Base-by-base conservation (phyloP, 1,284 basidiomycete species). In the Chalciporus piperatoides region DNA sequence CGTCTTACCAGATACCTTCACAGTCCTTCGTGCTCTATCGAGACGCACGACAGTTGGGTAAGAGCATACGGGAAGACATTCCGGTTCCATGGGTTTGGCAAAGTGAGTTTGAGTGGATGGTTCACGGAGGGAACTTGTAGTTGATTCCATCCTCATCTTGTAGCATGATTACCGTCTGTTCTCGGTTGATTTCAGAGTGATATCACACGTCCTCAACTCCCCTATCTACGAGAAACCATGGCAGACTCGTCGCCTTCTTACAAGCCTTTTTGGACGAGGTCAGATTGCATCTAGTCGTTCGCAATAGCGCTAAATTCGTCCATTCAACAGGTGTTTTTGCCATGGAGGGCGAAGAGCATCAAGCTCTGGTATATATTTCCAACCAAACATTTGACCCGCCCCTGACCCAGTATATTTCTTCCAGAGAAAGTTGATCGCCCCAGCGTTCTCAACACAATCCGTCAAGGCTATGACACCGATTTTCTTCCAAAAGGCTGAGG, bases 91-190 rank as follows among this genome's bases (percentile, higher is more conserved):
- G 78, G 78, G 2, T 77, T 76, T 61, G 79, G 77, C 42, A 69
- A 61, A 56, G 76, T 76, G 47, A 36, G 60, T 48, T 9, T 21
- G 23, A 12, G 11, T 32, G 44, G 33, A 5, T 44, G 37, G 37
- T 27, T 2, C 15, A 28, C 3, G 19, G 19, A 19, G 15, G 28
- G 14, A 42, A n/a, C 27, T 39, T 21, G n/a, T 12, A 30, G 30
- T 10, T 51, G 37, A 32, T 47, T 23, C 23, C 19, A 50, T 42
- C 32, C n/a, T 27, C 24, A 32, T 27, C 17, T 11, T 28, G 6
- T 45, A 80, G 77, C 74, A 78, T 51, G 79, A 82, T 57, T 73
- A 73, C 50, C 75, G 80, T 25, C 59, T 82, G 9, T 68, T 81
- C 62, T 73, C 78, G 0, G 72, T 80, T 44, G 79, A 82, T 58